These are phyloP conservation scores for Colletotrichum lentis DNA, from an alignment of 2,329 filamentous ascomycete genomes.

Conservation along the genomic window DNA sequence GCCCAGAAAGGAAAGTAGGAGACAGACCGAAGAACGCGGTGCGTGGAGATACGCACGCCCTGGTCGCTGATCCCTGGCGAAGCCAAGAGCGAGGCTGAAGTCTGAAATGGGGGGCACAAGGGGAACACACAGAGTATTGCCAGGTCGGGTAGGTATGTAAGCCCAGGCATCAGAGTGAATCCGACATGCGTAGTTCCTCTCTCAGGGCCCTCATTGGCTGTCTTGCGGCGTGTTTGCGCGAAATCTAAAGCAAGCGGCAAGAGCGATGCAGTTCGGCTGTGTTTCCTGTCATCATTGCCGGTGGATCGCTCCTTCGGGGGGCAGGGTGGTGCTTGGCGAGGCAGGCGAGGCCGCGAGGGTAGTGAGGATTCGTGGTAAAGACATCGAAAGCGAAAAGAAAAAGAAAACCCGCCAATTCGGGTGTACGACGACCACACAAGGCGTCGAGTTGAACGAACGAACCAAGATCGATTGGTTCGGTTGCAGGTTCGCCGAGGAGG, in stretches of 20 bases:
- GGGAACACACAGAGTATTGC: neutral
- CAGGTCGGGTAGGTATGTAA: too few species aligned
- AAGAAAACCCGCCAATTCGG: neutral
- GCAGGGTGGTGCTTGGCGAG: constrained; percentile 6
- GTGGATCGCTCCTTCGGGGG: neutral
- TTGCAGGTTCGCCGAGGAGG: neutral
- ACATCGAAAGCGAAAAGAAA: too few species aligned
- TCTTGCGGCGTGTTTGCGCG: neutral
- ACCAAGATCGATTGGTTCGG: neutral
- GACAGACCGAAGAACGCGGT: neutral
- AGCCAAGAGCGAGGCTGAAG: constrained; percentile 28
- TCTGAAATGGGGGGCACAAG: constrained; percentile 4
- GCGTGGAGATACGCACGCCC: neutral
- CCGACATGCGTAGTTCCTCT: neutral
- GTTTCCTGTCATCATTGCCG: constrained; percentile 6
- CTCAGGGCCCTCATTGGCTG: constrained; percentile 9
- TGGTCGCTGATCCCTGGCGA: neutral
- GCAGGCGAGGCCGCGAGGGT: neutral
- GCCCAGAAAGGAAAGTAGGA: neutral
- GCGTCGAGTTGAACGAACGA: neutral
- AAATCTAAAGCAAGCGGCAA: neutral
- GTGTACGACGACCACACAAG: neutral
- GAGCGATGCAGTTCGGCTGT: neutral
- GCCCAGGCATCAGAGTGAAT: neutral
- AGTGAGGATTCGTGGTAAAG: constrained; percentile 1